Percentiles rank a stretch among this genome's conserved stretches.
phyloP scores from a whole-genome alignment of 2,329 filamentous ascomycete genomes.

The Penicillium brasilianum region DNA sequence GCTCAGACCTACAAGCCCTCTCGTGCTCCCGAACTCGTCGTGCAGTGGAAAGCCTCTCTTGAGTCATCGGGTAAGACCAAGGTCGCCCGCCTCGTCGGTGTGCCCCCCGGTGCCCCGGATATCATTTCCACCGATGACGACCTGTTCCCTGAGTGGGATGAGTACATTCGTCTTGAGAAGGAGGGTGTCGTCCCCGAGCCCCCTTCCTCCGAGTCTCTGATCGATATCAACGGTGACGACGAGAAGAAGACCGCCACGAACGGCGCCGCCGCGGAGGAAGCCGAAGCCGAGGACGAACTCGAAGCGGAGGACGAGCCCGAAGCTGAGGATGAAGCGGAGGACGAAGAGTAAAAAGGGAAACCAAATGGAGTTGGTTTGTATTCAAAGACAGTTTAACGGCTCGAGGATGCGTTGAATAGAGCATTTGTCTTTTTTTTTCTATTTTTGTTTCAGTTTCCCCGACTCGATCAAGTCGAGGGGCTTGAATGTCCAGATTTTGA shows the following conservation, averaged over 20 bases:
- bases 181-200: conserved; percentile 62
- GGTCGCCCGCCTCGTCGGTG: conserved; percentile 79
- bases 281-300: conserved; percentile 29
- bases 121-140: conserved; percentile 65
- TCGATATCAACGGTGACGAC: conserved; percentile 47
- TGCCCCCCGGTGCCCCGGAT: conserved; percentile 73
- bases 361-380: conserved; percentile 22
- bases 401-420: conserved; percentile 30
- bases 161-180: conserved; percentile 80
- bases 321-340: conserved; percentile 23
- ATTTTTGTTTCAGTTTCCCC: conserved; percentile 17
- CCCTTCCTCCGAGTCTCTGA: conserved; percentile 46
- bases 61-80: conserved; percentile 86
- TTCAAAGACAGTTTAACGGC: conserved; percentile 18
- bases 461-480: conserved; percentile 22
- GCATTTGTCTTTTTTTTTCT: conserved; percentile 24
- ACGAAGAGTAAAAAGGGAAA: conserved; percentile 27
- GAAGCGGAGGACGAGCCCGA: conserved; percentile 17
- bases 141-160: conserved; percentile 95
- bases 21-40: conserved; percentile 68
- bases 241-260: conserved; percentile 41
- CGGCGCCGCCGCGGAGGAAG: conserved; percentile 39
- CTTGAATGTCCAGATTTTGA: conserved; percentile 19
- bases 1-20: conserved; percentile 95
- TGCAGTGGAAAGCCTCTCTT: conserved; percentile 79